These are phyloP conservation scores for Emericellopsis atlantica DNA, from an alignment of 2,329 filamentous ascomycete species.

Conservation along the genomic window DNA sequence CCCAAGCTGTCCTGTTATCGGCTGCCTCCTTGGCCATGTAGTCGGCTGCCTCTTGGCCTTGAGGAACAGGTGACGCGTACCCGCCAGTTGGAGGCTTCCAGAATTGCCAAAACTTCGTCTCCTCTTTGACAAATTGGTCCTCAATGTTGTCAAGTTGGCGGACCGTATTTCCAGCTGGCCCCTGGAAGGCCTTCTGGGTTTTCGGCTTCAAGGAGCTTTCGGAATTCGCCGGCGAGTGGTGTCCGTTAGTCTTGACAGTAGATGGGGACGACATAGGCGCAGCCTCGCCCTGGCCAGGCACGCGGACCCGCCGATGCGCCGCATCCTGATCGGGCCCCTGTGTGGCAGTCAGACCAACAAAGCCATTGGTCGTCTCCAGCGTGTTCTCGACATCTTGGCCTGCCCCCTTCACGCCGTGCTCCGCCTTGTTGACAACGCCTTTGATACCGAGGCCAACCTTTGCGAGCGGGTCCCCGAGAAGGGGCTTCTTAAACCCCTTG, in stretches of 20 bases:
- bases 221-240: not conserved
- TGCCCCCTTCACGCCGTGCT: conserved; percentile 28
- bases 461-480: conserved; percentile 22
- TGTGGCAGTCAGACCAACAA: conserved; percentile 20
- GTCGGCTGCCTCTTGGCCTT: conserved; percentile 32
- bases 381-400: conserved; percentile 37
- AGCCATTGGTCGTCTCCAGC: conserved; percentile 43
- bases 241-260: conserved; percentile 7
- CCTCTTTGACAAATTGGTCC: conserved; percentile 32
- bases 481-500: conserved; percentile 14
- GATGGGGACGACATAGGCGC: conserved; percentile 6
- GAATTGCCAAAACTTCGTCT: conserved; percentile 46
- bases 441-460: conserved; percentile 39
- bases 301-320: conserved; percentile 15
- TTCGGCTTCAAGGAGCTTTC: conserved; percentile 1
- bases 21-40: conserved; percentile 17
- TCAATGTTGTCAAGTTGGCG: conserved; percentile 35
- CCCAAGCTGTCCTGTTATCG: conserved; percentile 32
- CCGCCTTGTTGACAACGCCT: conserved; percentile 28
- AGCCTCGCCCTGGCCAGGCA: conserved; percentile 19
- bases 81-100: conserved; percentile 51
- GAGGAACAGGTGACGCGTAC: conserved; percentile 48
- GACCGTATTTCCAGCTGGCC: conserved; percentile 32
- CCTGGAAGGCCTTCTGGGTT: conserved; percentile 1
- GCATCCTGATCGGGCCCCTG: not conserved